A percentile compares a stretch with the other conserved stretches of the same genome.
Evolutionary conservation across 352 stramenopile species (phyloP).

Genomic region (Globisporangium megalacanthum): DNA sequence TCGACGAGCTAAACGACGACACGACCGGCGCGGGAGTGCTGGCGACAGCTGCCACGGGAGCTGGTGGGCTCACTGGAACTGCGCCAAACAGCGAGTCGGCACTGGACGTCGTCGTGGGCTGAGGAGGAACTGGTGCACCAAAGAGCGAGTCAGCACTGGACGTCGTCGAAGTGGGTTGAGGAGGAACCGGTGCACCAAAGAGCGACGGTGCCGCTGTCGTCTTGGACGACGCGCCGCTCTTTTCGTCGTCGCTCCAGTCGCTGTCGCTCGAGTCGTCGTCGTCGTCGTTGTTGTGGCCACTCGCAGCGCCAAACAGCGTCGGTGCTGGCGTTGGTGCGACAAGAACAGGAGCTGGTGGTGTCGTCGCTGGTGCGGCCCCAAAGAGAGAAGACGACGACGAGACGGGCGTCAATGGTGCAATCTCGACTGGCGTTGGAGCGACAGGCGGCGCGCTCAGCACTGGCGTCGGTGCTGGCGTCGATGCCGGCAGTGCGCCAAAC

Average conservation of each 20-base stretch:
- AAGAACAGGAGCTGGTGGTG: background rate
- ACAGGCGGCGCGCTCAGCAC: background rate
- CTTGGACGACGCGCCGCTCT: too few species aligned
- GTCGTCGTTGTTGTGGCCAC: too few species aligned
- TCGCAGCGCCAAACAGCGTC: slow-evolving; percentile 1
- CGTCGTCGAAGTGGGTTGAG: slow-evolving; percentile 25
- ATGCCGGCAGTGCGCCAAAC: slow-evolving; percentile 12
- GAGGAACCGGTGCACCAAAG: slow-evolving; percentile 20
- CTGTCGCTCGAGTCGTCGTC: slow-evolving; percentile 1
- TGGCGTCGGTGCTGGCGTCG: slow-evolving; percentile 5
- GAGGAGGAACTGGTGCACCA: slow-evolving; percentile 8
- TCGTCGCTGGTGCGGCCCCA: background rate
- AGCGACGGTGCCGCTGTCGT: slow-evolving; percentile 14
- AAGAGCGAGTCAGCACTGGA: slow-evolving; percentile 24
- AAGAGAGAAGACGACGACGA: too few species aligned
- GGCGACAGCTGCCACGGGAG: background rate
- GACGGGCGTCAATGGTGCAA: too few species aligned
- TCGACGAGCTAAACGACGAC: background rate
- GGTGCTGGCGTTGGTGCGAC: background rate
- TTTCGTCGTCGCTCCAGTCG: too few species aligned
- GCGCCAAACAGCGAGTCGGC: slow-evolving; percentile 21
- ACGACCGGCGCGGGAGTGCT: background rate
- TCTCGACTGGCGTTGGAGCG: slow-evolving; percentile 13
- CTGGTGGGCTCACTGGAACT: slow-evolving; percentile 3
- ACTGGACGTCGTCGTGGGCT: slow-evolving; percentile 23